Base-by-base conservation (phyloP, 805 yeast species). In the Myxozyma mucilagina region DNA sequence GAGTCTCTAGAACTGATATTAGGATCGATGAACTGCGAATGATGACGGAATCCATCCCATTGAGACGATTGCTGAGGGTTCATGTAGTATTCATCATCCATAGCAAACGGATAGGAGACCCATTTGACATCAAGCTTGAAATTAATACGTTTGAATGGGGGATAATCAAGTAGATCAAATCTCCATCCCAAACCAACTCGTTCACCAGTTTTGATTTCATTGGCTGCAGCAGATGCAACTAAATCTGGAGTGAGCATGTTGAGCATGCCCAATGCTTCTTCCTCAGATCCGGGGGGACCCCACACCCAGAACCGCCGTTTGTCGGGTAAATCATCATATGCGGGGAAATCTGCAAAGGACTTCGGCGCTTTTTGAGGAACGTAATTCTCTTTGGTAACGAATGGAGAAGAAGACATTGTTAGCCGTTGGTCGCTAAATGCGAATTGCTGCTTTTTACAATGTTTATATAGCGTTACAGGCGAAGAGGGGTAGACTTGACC, bases 21-120 rank as follows among this genome's bases (percentile, higher is more conserved):
- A 8, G 53, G 45, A 49, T 64, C 62, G 31, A 60, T 57, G 13
- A 64, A 67, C 47, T 71, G 73, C 9, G 66, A 59, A 59, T 67
- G 69, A 53, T 72, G 75, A 13, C 74, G 63, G 50, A 73, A 65
- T 10, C 75, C 75, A 53, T 73, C 75, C 74, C 75, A 73, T 61
- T 73, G 75, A 14, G 73, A 70, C 31, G 73, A 67, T 29, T 66
- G 66, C 59, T 73, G 75, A 2, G 75, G 73, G 57, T 73, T 73
- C 51, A 72, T 56, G 24, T 41, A 47, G 53, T 66, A 66, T 50
- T 68, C 74, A 55, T 72, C 75, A 54, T 72, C 75, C 36, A 67
- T 42, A 4, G 68, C 58, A 32, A 43, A 49, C n/a, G 65, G 63
- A 43, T 16, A 56, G 42, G 39, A 24, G 20, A 50, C 36, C 57